phyloP scores from a whole-genome alignment of 441 rosid genomes.

The Daphne laureola region DNA sequence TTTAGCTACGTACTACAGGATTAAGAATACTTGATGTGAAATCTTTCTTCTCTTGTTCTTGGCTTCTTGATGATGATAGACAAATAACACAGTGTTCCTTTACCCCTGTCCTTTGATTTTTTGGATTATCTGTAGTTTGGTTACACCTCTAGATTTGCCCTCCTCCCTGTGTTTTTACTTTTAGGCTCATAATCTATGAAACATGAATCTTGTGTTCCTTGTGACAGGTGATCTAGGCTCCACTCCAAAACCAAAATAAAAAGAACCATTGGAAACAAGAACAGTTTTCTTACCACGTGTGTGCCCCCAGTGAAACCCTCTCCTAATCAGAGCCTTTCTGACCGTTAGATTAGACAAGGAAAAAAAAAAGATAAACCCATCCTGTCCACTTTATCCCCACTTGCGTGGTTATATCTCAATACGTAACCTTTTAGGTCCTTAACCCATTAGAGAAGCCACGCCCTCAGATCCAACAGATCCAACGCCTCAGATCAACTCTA shows the following conservation, averaged over 20 bases:
- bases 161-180: background rate
- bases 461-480: slow-evolving; percentile 24
- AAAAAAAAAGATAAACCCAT: background rate
- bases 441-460: slow-evolving; percentile 1
- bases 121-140: too few species aligned
- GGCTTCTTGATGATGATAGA: too few species aligned
- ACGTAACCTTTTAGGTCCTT: slow-evolving; percentile 17
- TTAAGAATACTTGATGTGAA: too few species aligned
- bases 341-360: slow-evolving; percentile 19
- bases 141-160: too few species aligned
- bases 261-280: slow-evolving; percentile 6
- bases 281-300: slow-evolving; percentile 16
- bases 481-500: slow-evolving; percentile 18
- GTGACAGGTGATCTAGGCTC: background rate
- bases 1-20: too few species aligned
- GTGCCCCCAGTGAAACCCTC: background rate
- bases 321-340: background rate
- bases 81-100: too few species aligned
- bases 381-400: slow-evolving; percentile 23
- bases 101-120: too few species aligned
- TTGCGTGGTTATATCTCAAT: slow-evolving; percentile 11
- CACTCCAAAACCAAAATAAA: background rate
- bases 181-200: background rate
- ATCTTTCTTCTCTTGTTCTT: too few species aligned
- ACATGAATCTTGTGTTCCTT: background rate